Evolutionary conservation across 176 grass and related monocot genomes (phyloP), one percentile per base, ranked within the genome.

Genomic region (Triticum dicoccoides): DNA sequence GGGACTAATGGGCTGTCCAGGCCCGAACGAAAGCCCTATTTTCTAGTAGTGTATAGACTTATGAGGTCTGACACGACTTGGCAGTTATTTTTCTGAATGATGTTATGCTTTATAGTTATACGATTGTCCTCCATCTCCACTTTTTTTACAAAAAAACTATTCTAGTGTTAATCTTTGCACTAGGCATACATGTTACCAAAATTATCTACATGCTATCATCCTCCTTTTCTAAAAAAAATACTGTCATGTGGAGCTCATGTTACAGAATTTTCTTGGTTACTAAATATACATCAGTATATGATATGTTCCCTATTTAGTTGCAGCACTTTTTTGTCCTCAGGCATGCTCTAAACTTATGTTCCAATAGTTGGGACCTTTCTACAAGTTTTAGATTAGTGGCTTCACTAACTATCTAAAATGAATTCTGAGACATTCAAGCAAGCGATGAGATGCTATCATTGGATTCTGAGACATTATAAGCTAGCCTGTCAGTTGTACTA

Each of bases 311-410:
- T 82, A 72, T 27, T 68, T 68, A 20, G 66, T 80, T 39, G 18
- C 33, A 44, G 24, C 49, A 34, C 49, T 80, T 23, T 81, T 23
- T 86, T 62, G 74, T 67, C 25, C 13, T 69, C 49, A 32, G 32
- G 5, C 70, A n/a, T 72, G 84, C 51, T 54, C 39, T 1, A 84
- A 74, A 23, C 78, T 33, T 78, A 78, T 82, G 23, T 49, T 83
- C 20, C 61, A 82, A 84, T 18, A 87, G 35, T 87, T 74, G 69
- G 61, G 73, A 62, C 35, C 17, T 81, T 42, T 72, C 70, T 37
- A 67, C 61, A 62, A 56, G 41, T 56, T 74, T 56, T 77, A 20
- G 11, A 83, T 63, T 68, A 62, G 33, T 73, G 73, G 76, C 62
- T 73, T 80, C 30, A 32, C 30, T 20, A 59, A 75, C 23, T 59